Base-by-base conservation (phyloP, 345 rosid genomes). In the Rhodomyrtus tomentosa region DNA sequence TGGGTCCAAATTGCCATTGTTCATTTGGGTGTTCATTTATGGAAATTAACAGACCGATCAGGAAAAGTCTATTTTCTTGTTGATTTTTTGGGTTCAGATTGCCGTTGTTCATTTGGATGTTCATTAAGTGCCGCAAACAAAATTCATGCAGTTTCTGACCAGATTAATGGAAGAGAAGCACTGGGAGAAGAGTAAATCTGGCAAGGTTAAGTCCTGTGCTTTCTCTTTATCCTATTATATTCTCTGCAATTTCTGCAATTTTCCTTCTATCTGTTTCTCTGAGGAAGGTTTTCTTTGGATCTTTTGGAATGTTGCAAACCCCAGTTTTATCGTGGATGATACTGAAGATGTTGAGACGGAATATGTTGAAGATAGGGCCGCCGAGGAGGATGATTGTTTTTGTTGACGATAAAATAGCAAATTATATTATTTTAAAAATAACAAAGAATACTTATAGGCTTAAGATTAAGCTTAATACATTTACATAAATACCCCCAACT, bases 271-370 rank as follows among this genome's bases (percentile, higher is more conserved):
- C 53, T 4, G 48, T 76, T 87, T 85, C 38, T 81, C 56, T 88
- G 55, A 85, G 81, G 81, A 50, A 56, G 49, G 54, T 86, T 29
- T 80, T 90, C 20, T 81, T 89, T 86, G 83, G 51, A 83, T 83
- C 51, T 40, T 40, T 40, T 40, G 5, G 42, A 40, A 40, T 40
- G 42, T 2, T 40, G 42, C 42, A 55, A 84, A 85, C 80, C 88
- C 90, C 73, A 87, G 84, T 50, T 94, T 95, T 88, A 92, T 95
- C 80, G 98, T 92, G 84, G 94, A 88, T 86, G 96, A 95, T 76
- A 29, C 38, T 16, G 90, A 88, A 13, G 90, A 88, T 84, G 92
- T 86, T 84, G 58, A 82, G 62, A 48, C 82, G 81, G 89, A 89
- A 82, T 90, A 85, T 81, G 82, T 80, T 3, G 92, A 90, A 62